A percentile compares a stretch with the other conserved stretches of the same genome.
Conservation (phyloP, 106 monocot species). For the Phalaenopsis equestris region DNA sequence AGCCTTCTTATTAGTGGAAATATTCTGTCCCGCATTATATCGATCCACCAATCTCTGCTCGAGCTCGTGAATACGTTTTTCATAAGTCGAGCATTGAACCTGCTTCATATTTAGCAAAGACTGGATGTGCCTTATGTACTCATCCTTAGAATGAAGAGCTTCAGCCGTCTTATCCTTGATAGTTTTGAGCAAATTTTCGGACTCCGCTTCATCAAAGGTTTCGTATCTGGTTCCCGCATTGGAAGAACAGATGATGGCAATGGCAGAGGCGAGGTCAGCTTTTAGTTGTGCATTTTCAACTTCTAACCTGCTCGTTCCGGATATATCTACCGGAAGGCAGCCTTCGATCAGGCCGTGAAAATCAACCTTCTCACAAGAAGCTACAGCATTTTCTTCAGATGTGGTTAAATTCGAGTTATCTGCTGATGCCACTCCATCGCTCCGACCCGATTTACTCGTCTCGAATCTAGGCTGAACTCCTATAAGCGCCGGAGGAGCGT, state of each 20-base stretch:
- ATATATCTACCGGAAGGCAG: slow-evolving; percentile 48
- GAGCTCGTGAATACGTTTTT: slow-evolving; percentile 83
- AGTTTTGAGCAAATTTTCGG: slow-evolving; percentile 34
- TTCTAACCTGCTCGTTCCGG: slow-evolving; percentile 91
- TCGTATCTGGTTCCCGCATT: slow-evolving; percentile 63
- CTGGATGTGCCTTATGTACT: slow-evolving; percentile 70
- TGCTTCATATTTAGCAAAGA: slow-evolving; percentile 57
- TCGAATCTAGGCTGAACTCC: slow-evolving; percentile 35
- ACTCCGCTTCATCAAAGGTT: slow-evolving; percentile 37
- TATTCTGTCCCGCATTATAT: slow-evolving; percentile 47
- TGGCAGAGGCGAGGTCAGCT: slow-evolving; percentile 84
- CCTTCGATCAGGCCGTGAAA: slow-evolving; percentile 33
- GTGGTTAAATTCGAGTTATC: slow-evolving; percentile 28
- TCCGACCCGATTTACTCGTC: slow-evolving; percentile 16
- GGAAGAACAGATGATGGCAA: slow-evolving; percentile 67
- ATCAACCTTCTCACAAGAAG: slow-evolving; percentile 29
- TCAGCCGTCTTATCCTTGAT: slow-evolving; percentile 72
- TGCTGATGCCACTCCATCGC: slow-evolving; percentile 13
- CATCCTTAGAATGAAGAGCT: slow-evolving; percentile 74
- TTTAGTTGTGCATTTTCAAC: slow-evolving; percentile 93
- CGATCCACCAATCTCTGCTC: slow-evolving; percentile 69
- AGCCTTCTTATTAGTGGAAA: slow-evolving; percentile 25
- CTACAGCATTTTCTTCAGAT: slow-evolving; percentile 30
- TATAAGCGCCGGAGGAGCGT: slow-evolving; percentile 44
- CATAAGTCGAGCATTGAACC: slow-evolving; percentile 56